Percentiles rank a stretch among this genome's conserved stretches.
These are phyloP conservation scores for Beauveria varroae DNA, from an alignment of 2,329 filamentous ascomycete species.

Conservation along the genomic window DNA sequence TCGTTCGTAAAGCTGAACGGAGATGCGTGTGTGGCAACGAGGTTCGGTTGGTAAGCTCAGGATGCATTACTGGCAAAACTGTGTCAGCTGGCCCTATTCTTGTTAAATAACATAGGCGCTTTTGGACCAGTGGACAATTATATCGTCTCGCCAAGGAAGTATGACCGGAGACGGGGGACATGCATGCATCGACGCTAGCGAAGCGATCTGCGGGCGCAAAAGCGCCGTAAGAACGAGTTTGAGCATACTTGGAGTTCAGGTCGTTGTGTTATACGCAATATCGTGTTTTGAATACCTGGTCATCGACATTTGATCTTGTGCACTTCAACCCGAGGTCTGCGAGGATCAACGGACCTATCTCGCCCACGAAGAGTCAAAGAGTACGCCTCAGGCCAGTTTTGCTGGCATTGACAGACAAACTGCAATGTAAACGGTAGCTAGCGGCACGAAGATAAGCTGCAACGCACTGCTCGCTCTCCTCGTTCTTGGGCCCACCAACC, in stretches of 20 bases:
- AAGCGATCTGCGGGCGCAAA: neutral
- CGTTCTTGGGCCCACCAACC: conserved; percentile 1
- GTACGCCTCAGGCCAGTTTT: too few species aligned
- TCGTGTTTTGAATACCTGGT: neutral
- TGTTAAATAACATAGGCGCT: neutral
- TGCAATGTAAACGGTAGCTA: neutral
- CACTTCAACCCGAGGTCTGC: too few species aligned
- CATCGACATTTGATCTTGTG: neutral
- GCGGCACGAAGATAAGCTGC: neutral
- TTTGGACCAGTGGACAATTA: neutral
- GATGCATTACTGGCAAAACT: neutral
- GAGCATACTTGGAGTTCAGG: neutral
- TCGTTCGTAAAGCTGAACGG: neutral
- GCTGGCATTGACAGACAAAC: neutral
- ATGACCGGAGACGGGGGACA: neutral
- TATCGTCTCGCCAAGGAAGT: neutral
- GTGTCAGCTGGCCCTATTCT: neutral
- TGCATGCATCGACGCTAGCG: conserved; percentile 8
- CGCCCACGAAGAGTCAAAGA: too few species aligned
- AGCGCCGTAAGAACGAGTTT: neutral
- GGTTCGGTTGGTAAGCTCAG: neutral
- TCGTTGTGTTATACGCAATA: neutral
- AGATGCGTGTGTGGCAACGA: neutral
- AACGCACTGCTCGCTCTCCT: conserved; percentile 2
- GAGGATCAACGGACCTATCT: too few species aligned